Evolutionary conservation across 345 rosid genomes (phyloP), one percentile per base, ranked within the genome.

Genomic region (Syzygium jambos): DNA sequence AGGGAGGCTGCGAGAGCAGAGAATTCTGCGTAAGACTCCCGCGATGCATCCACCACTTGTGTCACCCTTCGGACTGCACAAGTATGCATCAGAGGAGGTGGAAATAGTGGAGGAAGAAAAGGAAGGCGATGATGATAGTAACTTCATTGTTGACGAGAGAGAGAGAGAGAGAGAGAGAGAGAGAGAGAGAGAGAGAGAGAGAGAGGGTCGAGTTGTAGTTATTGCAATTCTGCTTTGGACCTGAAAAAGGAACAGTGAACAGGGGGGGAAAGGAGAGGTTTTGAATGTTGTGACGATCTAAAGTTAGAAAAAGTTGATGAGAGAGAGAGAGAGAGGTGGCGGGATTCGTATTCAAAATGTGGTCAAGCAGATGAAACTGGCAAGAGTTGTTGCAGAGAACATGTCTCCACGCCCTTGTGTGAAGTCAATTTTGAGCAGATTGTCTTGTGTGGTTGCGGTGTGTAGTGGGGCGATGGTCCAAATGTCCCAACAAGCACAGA

Each of bases 291-390:
- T 38, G 57, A 78, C 57, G 34, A 49, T 68, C 51, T 73, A 73
- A 38, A 73, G 82, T 73, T 10, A 38, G 82, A 73, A 73, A 73
- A 73, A 38, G 82, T 16, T n/a, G 73, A 65, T 65, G 53, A 8
- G 51, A 29, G 46, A 57, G 52, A 41, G 87, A 89, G 86, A 88
- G 87, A 34, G 19, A 30, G 86, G 86, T 87, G 93, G 93, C 94
- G 98, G 98, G 94, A 89, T 92, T 89, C 80, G 87, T 22, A 85
- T 96, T 96, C 95, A 93, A 96, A 95, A 85, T 84, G 85, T 54
- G 34, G 87, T 55, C 53, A 84, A 84, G 29, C n/a, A 16, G 54
- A 87, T 68, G 65, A 80, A 29, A 22, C 85, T 56, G 51, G 56
- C 85, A 53, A 54, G 25, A 15, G 87, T 85, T 53, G 88, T 59